Evolutionary conservation across 2,329 filamentous ascomycete species (phyloP).

Genomic region (Trichoderma atrobrunneum): DNA sequence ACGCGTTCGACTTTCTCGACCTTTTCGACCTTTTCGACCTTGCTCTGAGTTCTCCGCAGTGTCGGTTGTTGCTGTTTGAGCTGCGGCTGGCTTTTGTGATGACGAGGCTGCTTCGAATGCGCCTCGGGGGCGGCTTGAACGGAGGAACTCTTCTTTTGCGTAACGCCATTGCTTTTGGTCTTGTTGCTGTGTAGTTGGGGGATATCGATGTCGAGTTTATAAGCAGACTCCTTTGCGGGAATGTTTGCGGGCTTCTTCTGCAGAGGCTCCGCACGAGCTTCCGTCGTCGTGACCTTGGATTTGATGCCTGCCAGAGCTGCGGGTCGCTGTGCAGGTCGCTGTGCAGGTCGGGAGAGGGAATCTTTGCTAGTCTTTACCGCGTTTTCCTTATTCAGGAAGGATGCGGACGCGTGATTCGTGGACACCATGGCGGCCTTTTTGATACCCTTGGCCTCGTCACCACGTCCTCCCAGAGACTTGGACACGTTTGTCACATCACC

Average conservation of each 20-base stretch:
- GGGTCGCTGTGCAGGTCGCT: constrained; percentile 35
- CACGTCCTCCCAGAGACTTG: constrained; percentile 33
- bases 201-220: constrained; percentile 25
- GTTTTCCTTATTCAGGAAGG: constrained; percentile 47
- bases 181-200: constrained; percentile 14
- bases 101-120: constrained; percentile 40
- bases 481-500: constrained; percentile 76
- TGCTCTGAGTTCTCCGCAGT: constrained; percentile 45
- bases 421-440: constrained; percentile 32
- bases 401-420: constrained; percentile 27
- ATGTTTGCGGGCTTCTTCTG: constrained; percentile 28
- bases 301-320: constrained; percentile 20
- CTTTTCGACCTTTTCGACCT: constrained; percentile 33
- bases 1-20: constrained; percentile 26
- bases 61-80: constrained; percentile 44
- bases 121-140: constrained; percentile 23
- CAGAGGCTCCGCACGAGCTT: constrained; percentile 27
- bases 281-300: constrained; percentile 26
- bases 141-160: constrained; percentile 16
- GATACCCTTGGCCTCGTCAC: constrained; percentile 36
- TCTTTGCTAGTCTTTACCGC: constrained; percentile 33
- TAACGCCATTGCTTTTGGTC: constrained; percentile 16
- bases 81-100: constrained; percentile 54
- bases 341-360: constrained; percentile 39
- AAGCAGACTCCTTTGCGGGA: constrained; percentile 21